phyloP scores from a whole-genome alignment of 371 early-diverging fungal genomes.

The Syncephalastrum racemosum region DNA sequence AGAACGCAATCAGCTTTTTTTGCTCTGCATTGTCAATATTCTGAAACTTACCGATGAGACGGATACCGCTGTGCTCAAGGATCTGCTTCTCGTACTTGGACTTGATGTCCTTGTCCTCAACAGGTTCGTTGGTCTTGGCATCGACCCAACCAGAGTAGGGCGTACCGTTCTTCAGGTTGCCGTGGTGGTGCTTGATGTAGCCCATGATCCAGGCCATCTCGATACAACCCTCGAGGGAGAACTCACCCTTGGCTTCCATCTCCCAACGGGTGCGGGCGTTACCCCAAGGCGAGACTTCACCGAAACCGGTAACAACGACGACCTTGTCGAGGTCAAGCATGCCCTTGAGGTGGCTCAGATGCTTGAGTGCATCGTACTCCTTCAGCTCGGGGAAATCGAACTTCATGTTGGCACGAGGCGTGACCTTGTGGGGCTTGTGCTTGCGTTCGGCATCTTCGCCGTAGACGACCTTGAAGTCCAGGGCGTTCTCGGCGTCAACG shows the following conservation, averaged over 20 bases:
- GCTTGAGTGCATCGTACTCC: constrained; percentile 65
- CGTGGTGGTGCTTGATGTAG: constrained; percentile 87
- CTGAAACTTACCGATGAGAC: constrained; percentile 72
- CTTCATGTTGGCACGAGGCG: constrained; percentile 93
- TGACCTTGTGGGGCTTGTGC: constrained; percentile 75
- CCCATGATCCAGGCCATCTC: constrained; percentile 99
- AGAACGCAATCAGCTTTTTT: not conserved
- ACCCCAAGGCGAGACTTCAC: constrained; percentile 95
- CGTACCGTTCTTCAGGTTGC: constrained; percentile 78
- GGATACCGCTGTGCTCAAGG: constrained; percentile 92
- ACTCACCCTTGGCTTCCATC: constrained; percentile 92
- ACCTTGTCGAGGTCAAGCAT: constrained; percentile 92
- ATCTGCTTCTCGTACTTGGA: constrained; percentile 91
- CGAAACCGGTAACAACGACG: constrained; percentile 92
- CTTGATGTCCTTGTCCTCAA: constrained; percentile 91
- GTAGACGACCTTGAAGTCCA: constrained; percentile 78
- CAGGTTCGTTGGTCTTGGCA: constrained; percentile 86
- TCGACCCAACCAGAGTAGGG: constrained; percentile 95
- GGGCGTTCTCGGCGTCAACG: constrained; percentile 72
- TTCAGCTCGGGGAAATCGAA: constrained; percentile 85
- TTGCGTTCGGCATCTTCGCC: constrained; percentile 76
- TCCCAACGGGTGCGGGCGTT: constrained; percentile 96
- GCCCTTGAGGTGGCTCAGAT: constrained; percentile 77
- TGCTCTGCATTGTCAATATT: not conserved
- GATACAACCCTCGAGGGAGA: constrained; percentile 94